Evolutionary conservation across 768 basidiomycete species (phyloP), one percentile per base, ranked within the genome.

Genomic region (Suillus alpinus): DNA sequence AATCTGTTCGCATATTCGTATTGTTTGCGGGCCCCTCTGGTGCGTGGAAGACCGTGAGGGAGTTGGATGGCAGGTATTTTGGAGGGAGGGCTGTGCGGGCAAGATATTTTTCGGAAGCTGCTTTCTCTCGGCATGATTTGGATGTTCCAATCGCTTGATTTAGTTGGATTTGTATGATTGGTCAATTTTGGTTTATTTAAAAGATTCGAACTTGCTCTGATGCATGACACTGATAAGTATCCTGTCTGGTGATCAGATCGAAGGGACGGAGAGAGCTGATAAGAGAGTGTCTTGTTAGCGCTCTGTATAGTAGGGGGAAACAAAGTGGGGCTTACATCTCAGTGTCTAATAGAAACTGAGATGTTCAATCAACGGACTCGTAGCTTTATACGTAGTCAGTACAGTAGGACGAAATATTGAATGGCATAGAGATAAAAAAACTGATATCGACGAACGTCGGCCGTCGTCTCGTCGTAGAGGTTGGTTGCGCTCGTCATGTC

Each of bases 41-140:
- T 12, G 96, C 95, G 6, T 98, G 95, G 95, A 93, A 94, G 74
- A 95, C 94, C 0, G 92, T 95, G 2, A 85, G 94, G 52, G 94
- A 96, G 71, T 80, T 98, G 57, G 94, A 98, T 67, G 96, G 94
- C 23, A 81, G 95, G 32, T 96, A 84, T 71, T 98, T 98, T 69
- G 95, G 91, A 13, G 96, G 96, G 10, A 81, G 89, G 64, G 82
- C 83, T 16, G 91, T 96, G 34, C 80, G 89, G 47, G 94, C 94
- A 44, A 79, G 89, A 66, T 95, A 95, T 70, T 95, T 88, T 69
- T 78, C 88, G 0, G 92, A 94, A 69, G 60, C 60, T 29, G 69
- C 74, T 47, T 92, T 89, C 67, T 65, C 67, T 18, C 78, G 72
- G 44, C 77, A 78, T 52, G 77, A 82, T 62, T 73, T 91, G 59